Base-by-base conservation (phyloP, 257 asterid genomes). In the Scutellaria barbata region DNA sequence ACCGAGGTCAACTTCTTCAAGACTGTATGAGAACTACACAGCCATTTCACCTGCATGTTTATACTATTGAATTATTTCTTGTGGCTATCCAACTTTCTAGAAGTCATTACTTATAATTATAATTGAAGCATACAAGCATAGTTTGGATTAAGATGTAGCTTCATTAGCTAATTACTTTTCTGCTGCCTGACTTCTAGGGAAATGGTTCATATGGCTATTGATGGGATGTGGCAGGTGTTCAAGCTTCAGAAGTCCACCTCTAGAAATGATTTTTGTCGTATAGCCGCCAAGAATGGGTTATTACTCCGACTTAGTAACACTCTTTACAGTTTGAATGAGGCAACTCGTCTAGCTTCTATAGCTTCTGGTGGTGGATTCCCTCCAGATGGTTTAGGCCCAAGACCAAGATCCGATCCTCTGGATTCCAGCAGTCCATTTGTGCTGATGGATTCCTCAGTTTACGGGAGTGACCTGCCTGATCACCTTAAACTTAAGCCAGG, bases 201-300 rank as follows among this genome's bases (percentile, higher is more conserved):
- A 85, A 90, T 95, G 97, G 96, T 95, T 82, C 99, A 92, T 84
- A 87, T 95, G 85, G 98, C 99, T 79, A 92, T 95, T 67, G 99
- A 95, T 87, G 98, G 96, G 83, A 89, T 89, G 96, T 95, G 98
- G 99, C 98, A 95, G 86, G 93, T 95, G 66, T 90, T 95, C 87
- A 95, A 92, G 88, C 98, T 95, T 82, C 99, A 89, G 81, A 89
- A 90, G 66, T 89, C 95, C 30, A 88, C 98, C 76, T 83, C 96
- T 52, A 87, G 96, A 82, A 92, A 88, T 85, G 97, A 89, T 86
- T 95, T 95, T 79, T 89, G 95, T 72, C 95, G 96, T 71, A 85
- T 92, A 81, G 90, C 99, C 71, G 95, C 98, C 76, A 95, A 88
- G 83, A 88, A 85, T 73, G 99, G 99, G 72, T 89, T 95, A 78